phyloP scores from a whole-genome alignment of 495 filamentous ascomycete species.

The Hapsidospora chrysogenum region DNA sequence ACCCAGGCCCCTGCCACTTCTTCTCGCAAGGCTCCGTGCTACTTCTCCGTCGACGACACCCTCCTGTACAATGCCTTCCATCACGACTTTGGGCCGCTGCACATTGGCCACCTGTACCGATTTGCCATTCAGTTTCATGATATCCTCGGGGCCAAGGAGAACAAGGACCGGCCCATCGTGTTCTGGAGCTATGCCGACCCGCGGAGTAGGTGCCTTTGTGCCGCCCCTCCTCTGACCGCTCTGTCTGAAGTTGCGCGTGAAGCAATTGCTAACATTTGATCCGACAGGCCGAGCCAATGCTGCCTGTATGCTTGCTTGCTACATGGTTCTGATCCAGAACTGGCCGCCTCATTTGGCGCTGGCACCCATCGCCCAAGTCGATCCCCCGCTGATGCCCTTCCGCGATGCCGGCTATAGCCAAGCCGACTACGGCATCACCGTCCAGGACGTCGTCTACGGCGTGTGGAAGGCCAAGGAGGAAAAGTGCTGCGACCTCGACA shows the following conservation, averaged over 20 bases:
- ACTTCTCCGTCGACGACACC: slow-evolving; percentile 88
- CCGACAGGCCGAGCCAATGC: slow-evolving; percentile 70
- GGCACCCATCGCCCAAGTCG: slow-evolving; percentile 86
- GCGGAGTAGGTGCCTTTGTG: slow-evolving; percentile 42
- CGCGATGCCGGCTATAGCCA: slow-evolving; percentile 97
- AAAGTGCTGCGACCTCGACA: slow-evolving; percentile 66
- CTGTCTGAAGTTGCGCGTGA: not conserved
- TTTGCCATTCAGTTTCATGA: slow-evolving; percentile 93
- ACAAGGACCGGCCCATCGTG: slow-evolving; percentile 67
- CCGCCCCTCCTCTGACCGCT: not conserved
- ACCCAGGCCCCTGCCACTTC: not conserved
- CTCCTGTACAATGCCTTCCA: slow-evolving; percentile 97
- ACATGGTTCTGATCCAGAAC: slow-evolving; percentile 95
- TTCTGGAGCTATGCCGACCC: slow-evolving; percentile 90
- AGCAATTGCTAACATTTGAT: slow-evolving; percentile 7
- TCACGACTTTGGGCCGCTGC: slow-evolving; percentile 92
- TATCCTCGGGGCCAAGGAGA: slow-evolving; percentile 69
- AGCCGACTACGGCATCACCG: slow-evolving; percentile 83
- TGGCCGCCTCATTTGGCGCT: slow-evolving; percentile 99
- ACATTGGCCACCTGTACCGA: slow-evolving; percentile 91
- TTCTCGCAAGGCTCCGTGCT: slow-evolving; percentile 45
- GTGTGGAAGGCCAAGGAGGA: slow-evolving; percentile 98
- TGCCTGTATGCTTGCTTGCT: slow-evolving; percentile 85
- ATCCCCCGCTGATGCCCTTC: slow-evolving; percentile 97
- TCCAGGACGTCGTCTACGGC: slow-evolving; percentile 95